A percentile compares a stretch with the other conserved stretches of the same genome.
These are phyloP conservation scores for Taxillus chinensis DNA, from an alignment of 164 flowering plant species.

Conservation along the genomic window DNA sequence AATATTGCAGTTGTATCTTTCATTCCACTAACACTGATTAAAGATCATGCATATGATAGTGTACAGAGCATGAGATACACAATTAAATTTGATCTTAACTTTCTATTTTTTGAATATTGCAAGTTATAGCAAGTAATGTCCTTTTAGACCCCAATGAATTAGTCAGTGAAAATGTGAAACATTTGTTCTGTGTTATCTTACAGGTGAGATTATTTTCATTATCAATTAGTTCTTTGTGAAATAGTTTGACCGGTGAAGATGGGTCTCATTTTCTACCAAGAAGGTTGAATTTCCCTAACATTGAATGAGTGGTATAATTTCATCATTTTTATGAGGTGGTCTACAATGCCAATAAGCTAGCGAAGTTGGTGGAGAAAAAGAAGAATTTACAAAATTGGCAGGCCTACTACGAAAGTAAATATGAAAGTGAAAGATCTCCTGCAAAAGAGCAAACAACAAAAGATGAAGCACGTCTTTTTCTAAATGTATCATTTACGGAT, in stretches of 20 bases:
- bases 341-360: slow-evolving; percentile 69
- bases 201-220: slow-evolving; percentile 47
- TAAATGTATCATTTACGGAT: too few relatives aligned
- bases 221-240: too few relatives aligned
- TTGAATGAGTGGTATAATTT: too few relatives aligned
- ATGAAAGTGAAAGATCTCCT: slow-evolving; percentile 57
- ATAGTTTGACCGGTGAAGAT: too few relatives aligned
- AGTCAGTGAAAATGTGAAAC: slow-evolving; percentile 75
- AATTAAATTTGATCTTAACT: background rate
- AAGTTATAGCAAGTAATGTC: slow-evolving; percentile 84
- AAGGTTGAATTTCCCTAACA: too few relatives aligned
- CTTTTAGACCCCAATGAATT: slow-evolving; percentile 89
- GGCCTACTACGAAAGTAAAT: slow-evolving; percentile 56
- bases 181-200: slow-evolving; percentile 77
- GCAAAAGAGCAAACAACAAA: slow-evolving; percentile 46
- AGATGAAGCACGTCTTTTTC: too few relatives aligned
- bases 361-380: slow-evolving; percentile 45
- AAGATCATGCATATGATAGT: too few relatives aligned
- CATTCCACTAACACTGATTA: too few relatives aligned
- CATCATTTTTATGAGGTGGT: slow-evolving; percentile 40
- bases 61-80: too few relatives aligned
- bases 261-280: too few relatives aligned
- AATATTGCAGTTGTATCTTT: too few relatives aligned
- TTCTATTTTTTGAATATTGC: slow-evolving; percentile 9
- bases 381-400: slow-evolving; percentile 56